These are phyloP conservation scores for Stephanodiscus triporus DNA, from an alignment of 108 stramenopile genomes.

Conservation along the genomic window DNA sequence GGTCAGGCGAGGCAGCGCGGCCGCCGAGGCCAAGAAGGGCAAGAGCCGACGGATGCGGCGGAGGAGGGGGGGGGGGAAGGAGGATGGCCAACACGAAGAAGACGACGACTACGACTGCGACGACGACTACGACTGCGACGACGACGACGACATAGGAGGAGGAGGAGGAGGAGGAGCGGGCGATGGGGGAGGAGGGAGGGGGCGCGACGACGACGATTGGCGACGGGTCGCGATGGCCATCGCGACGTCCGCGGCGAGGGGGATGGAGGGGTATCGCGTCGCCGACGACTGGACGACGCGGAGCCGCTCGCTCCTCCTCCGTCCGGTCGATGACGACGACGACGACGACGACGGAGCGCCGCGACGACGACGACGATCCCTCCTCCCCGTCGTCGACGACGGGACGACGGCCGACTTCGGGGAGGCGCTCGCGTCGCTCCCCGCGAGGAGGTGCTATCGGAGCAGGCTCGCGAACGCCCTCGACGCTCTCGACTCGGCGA, in stretches of 20 bases:
- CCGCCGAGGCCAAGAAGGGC: no score
- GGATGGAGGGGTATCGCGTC: slow-evolving; percentile 11
- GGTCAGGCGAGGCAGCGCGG: slow-evolving; percentile 5
- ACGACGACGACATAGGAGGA: not conserved
- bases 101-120: not conserved
- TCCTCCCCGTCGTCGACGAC: no score
- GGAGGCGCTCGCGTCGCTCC: slow-evolving; percentile 9
- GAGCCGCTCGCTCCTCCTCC: not conserved
- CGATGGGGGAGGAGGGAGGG: not conserved
- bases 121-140: not conserved
- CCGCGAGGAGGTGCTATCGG: slow-evolving; percentile 11
- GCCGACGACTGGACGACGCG: slow-evolving; percentile 22
- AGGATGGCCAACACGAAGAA: not conserved
- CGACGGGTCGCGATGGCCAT: slow-evolving; percentile 14
- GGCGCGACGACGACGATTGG: slow-evolving; percentile 3
- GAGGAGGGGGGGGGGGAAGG: not conserved
- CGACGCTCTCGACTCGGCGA: not conserved
- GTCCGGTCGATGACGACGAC: not conserved
- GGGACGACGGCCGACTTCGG: slow-evolving; percentile 1
- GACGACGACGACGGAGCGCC: not conserved
- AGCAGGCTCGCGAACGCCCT: slow-evolving; percentile 22
- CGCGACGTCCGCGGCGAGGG: slow-evolving; percentile 19
- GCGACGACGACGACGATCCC: not conserved
- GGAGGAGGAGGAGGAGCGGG: not conserved
- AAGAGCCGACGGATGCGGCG: no score